Evolutionary conservation across 2,329 filamentous ascomycete species (phyloP).

Genomic region (Botrytis hyacinthi): DNA sequence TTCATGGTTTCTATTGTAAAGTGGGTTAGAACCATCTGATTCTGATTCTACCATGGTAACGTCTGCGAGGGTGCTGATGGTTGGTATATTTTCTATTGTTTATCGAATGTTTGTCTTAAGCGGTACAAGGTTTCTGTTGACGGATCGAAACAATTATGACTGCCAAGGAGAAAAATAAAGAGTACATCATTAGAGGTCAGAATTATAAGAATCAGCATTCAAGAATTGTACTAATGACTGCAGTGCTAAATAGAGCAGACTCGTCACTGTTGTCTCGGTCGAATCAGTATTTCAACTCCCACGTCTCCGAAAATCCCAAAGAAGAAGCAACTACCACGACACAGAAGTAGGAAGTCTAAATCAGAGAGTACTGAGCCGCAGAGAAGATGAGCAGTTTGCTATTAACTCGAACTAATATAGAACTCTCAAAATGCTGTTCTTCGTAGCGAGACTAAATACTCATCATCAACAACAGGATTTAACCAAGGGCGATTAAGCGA

Average conservation of each 20-base stretch:
- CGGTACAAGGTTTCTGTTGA: not conserved
- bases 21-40: not conserved
- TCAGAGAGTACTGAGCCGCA: rapidly evolving
- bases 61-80: not conserved
- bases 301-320: rapidly evolving
- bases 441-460: not conserved
- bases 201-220: rapidly evolving
- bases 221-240: not conserved
- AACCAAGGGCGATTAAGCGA: not conserved
- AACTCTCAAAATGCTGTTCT: not conserved
- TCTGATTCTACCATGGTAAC: not conserved
- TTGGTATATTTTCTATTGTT: not conserved
- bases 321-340: not conserved
- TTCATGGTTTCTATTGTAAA: not conserved
- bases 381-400: rapidly evolving
- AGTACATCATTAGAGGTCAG: not conserved
- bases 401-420: not conserved
- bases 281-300: not conserved
- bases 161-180: not conserved
- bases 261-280: not conserved
- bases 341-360: not conserved
- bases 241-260: not conserved
- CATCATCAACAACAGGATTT: not conserved
- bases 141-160: not conserved
- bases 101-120: not conserved